Conservation (phyloP, 352 stramenopile genomes). For the Chrysophaeum taylorii region DNA sequence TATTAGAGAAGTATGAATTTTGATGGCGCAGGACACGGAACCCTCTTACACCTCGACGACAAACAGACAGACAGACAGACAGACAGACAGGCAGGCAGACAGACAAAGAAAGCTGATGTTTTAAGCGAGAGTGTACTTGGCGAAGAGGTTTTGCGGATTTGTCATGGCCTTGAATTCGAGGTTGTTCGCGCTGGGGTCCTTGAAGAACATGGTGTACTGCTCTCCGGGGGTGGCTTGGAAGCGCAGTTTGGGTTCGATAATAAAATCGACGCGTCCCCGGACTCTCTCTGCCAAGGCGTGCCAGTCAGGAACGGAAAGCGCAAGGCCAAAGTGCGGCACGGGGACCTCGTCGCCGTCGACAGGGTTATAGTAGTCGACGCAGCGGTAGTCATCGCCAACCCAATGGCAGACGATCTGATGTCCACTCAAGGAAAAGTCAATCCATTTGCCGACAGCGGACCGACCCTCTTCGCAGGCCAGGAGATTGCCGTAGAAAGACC, state of each 20-base stretch:
- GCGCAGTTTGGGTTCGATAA: constrained; percentile 85
- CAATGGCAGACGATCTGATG: constrained; percentile 72
- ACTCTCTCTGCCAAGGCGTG: constrained; percentile 70
- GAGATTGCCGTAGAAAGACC: constrained; percentile 78
- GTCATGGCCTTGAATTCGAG: constrained; percentile 98
- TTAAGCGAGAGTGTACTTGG: constrained; percentile 88
- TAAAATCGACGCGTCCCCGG: constrained; percentile 68
- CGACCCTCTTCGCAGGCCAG: constrained; percentile 78
- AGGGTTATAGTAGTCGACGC: constrained; percentile 85
- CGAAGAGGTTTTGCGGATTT: constrained; percentile 88
- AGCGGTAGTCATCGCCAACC: constrained; percentile 78
- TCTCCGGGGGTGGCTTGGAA: constrained; percentile 86
- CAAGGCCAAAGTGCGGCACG: constrained; percentile 71
- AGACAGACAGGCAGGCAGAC: no score
- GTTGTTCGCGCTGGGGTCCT: constrained; percentile 88
- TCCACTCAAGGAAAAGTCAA: constrained; percentile 61
- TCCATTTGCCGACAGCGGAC: constrained; percentile 79
- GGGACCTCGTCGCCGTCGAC: constrained; percentile 91
- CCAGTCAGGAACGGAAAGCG: constrained; percentile 80
- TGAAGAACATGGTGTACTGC: constrained; percentile 99
- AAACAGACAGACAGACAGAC: no score
- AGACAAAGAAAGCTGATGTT: no score
- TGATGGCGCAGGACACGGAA: no score
- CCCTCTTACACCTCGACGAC: no score
- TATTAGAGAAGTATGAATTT: no score